Evolutionary conservation across 352 stramenopile genomes (phyloP), one percentile per base, ranked within the genome.

Genomic region (Achlya hypogyna): DNA sequence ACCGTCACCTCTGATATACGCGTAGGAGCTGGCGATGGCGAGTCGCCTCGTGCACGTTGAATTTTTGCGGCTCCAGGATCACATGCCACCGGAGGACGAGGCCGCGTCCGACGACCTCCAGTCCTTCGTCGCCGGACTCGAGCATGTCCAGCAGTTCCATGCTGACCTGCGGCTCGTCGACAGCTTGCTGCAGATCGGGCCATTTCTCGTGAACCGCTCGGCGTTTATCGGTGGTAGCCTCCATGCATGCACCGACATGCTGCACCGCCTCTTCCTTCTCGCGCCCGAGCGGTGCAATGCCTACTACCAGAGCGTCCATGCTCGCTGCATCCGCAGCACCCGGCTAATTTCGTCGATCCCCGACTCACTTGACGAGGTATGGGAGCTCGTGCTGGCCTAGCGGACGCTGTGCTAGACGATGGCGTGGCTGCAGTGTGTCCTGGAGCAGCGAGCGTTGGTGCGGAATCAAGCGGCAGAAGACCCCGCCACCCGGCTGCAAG

Each of bases 291-390:
- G 18, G 4, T 45, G 28, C 53, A 45, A 63, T 14, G 14, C 22
- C 18, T 63, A 43, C 35, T 43, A 43, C 20, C 14, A 34, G 35
- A 22, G 20, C 5, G 27, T 43, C 31, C 23, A 25, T 16, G 32
- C 31, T 6, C 5, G 16, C 5, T 22, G 28, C 18, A 32, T 22
- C 18, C 14, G 25, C 4, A 42, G 29, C 14, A 38, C 53, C 18
- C 2, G 18, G 20, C 31, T 38, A 9, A 14, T 63, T 16, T 28
- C 35, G 32, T 63, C 53, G 12, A 63, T 63, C 25, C 53, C 53
- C 0, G 53, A 63, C 14, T 63, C 29, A 12, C 25, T 63, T 18
- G 53, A 42, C 18, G 53, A 63, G 53, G 53, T 63, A 63, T n/a
- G n/a, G n/a, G n/a, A n/a, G n/a, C n/a, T n/a, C n/a, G n/a, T n/a